Evolutionary conservation across 2,329 filamentous ascomycete genomes (phyloP), one percentile per base, ranked within the genome.

Genomic region (Plenodomus tracheiphilus): DNA sequence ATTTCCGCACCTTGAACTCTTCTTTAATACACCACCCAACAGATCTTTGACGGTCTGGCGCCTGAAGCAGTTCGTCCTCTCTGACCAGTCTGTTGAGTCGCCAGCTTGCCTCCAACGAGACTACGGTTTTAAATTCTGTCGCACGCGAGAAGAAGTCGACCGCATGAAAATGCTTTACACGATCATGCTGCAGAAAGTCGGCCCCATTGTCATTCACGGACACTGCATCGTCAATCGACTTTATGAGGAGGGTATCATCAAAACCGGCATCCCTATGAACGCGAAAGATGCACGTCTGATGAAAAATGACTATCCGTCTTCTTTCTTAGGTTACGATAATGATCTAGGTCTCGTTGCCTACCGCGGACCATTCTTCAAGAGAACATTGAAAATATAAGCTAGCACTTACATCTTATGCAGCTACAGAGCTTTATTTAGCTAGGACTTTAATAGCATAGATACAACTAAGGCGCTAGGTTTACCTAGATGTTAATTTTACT

Each of bases 111-210:
- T 66, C 0, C 46, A 49, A 4, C 48, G 56, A 0, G 65, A 68
- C 20, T 68, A 62, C 8, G 64, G 64, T 0, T 64, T 62, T 16
- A 38, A 25, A 0, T 42, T 43, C 6, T 61, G 58, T 15, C 47
- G 21, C 0, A 43, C 47, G 1, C 48, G 59, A 4, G 53, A 68
- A 0, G 54, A 66, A 4, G 59, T 65, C 0, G 10, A n/a, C 2
- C 17, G 15, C 0, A 37, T 64, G 4, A 66, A 62, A 22, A 10
- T 11, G 0, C 47, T 65, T 1, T 65, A 66, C 41, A 1, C 1
- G 2, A 9, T 18, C 1, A 34, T 65, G 1, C 41, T 65, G 0
- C 15, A 41, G 1, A 52, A 52, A 8, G 1, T 37, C 1, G 36
- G 16, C 1, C 51, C 53, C 1, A 13, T 20, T 1, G 39, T 46